A percentile compares a stretch with the other conserved stretches of the same genome.
These are phyloP conservation scores for Penicillium alfredii DNA, from an alignment of 495 filamentous ascomycete genomes.

Conservation along the genomic window DNA sequence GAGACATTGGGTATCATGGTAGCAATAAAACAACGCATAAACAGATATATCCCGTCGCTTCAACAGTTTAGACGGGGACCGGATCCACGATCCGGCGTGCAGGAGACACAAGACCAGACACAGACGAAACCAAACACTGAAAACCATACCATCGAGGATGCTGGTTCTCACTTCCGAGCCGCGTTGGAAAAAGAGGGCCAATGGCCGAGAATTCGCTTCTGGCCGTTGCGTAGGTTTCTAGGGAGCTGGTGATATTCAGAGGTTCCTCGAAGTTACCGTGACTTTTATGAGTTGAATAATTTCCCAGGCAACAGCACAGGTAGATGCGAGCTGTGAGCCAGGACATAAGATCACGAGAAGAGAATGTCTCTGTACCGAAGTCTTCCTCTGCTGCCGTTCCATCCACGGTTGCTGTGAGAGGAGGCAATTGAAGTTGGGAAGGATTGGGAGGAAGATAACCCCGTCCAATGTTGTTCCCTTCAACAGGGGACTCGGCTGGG, in stretches of 20 bases:
- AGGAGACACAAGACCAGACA: constrained; percentile 3
- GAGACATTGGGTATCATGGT: neutral
- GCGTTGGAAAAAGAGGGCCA: too few species aligned
- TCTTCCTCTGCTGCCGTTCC: neutral
- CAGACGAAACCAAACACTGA: constrained; percentile 3
- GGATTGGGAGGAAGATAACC: neutral
- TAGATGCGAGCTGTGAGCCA: constrained; percentile 12
- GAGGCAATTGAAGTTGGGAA: constrained; percentile 4
- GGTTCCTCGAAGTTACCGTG: constrained; percentile 5
- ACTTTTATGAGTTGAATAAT: neutral
- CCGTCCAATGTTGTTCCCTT: neutral
- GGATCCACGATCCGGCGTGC: neutral
- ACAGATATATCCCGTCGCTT: neutral
- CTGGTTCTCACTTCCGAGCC: neutral
- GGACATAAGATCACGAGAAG: constrained; percentile 1
- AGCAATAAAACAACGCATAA: neutral
- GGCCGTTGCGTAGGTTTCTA: constrained; percentile 31
- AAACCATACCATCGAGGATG: neutral
- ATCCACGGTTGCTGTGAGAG: neutral
- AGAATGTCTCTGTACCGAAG: neutral
- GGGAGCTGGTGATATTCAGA: constrained; percentile 12
- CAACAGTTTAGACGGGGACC: neutral
- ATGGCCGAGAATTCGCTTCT: constrained; percentile 12
- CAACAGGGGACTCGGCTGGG: neutral
- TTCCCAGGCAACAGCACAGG: constrained; percentile 15